A percentile compares a stretch with the other conserved stretches of the same genome.
Evolutionary conservation across 345 rosid genomes (phyloP).

Genomic region (Salix suchowensis): DNA sequence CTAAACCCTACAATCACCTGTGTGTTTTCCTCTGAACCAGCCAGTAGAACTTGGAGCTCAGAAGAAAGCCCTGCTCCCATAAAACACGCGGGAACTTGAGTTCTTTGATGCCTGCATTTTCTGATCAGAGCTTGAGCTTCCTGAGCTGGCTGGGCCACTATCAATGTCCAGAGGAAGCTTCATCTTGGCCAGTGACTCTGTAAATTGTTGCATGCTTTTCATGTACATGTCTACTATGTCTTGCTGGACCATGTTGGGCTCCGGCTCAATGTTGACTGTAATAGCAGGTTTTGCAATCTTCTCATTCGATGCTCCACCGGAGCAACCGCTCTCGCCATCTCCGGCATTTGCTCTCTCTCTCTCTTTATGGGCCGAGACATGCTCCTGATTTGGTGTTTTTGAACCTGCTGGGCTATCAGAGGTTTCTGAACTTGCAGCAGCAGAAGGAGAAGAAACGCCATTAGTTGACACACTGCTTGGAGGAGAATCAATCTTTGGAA

Average conservation of each 20-base stretch:
- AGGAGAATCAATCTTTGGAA: constrained; percentile 64
- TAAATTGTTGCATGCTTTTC: constrained; percentile 99
- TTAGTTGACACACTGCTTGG: constrained; percentile 74
- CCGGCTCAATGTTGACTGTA: constrained; percentile 59
- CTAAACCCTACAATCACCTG: constrained; percentile 71
- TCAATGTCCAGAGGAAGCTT: constrained; percentile 91
- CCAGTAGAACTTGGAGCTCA: constrained; percentile 38
- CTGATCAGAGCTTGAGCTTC: constrained; percentile 80
- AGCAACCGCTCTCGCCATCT: constrained; percentile 44
- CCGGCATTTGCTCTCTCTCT: constrained; percentile 32
- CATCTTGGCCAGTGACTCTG: constrained; percentile 99
- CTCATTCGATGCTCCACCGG: constrained; percentile 42
- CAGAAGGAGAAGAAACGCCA: constrained; percentile 67
- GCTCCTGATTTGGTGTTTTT: constrained; percentile 33
- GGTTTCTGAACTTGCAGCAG: constrained; percentile 55
- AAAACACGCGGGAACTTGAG: constrained; percentile 83
- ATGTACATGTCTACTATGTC: constrained; percentile 96
- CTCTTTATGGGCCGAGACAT: constrained; percentile 39
- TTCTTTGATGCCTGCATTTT: constrained; percentile 61
- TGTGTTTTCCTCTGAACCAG: constrained; percentile 40
- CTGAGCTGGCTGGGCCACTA: constrained; percentile 63
- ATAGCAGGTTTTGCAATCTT: constrained; percentile 44
- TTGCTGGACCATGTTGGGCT: constrained; percentile 80
- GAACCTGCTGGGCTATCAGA: constrained; percentile 37
- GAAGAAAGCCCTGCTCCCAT: constrained; percentile 97